Evolutionary conservation across 805 yeast genomes (phyloP).

Genomic region (Scheffersomyces spartinae): DNA sequence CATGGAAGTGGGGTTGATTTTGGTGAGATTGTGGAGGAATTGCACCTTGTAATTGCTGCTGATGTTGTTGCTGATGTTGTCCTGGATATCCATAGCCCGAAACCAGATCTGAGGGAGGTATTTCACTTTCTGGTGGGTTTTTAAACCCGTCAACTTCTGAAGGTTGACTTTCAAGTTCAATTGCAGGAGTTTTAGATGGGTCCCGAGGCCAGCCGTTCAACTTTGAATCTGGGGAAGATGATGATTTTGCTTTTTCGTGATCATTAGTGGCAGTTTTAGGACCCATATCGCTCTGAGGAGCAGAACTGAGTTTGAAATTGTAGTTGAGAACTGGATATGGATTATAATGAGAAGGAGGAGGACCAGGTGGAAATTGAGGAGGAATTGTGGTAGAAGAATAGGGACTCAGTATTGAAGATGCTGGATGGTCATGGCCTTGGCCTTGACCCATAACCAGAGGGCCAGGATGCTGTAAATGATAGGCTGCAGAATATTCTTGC

Average conservation of each 20-base stretch:
- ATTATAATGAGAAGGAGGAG: constrained; percentile 3
- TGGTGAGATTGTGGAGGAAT: no score
- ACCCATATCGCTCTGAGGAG: neutral
- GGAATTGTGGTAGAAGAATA: constrained; percentile 2
- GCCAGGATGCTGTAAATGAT: constrained; percentile 4
- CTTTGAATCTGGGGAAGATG: neutral
- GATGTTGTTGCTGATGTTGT: no score
- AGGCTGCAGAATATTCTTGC: constrained; percentile 2
- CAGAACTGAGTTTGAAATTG: neutral
- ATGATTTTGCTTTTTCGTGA: no score
- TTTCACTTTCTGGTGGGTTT: no score
- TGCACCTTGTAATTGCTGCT: no score
- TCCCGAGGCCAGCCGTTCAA: neutral
- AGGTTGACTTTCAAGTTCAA: no score
- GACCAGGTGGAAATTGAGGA: constrained; percentile 4
- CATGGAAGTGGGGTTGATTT: no score
- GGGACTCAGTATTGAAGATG: no score
- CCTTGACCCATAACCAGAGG: constrained; percentile 5
- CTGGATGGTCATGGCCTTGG: constrained; percentile 1
- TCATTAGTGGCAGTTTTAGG: constrained; percentile 1
- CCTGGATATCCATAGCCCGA: no score
- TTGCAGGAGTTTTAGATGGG: neutral
- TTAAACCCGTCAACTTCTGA: no score
- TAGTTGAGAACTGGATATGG: constrained; percentile 1
- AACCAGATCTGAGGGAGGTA: no score